Conservation (phyloP, 1,284 basidiomycete genomes). For the Cutaneotrichosporon sp. region DNA sequence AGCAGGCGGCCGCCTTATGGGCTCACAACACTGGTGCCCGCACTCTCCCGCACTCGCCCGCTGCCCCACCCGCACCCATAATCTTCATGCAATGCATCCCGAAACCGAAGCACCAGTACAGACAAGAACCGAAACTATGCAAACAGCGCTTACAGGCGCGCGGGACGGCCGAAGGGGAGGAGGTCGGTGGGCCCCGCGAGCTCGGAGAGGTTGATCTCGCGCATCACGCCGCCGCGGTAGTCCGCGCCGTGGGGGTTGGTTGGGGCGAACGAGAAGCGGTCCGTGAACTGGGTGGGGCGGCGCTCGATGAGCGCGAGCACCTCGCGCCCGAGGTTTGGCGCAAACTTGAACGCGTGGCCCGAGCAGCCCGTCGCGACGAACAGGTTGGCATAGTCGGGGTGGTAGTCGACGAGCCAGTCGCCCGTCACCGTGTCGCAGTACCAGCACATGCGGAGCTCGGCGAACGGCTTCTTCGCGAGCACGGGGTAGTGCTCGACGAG, state of each 20-base stretch:
- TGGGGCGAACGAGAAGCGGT: conserved; percentile 60
- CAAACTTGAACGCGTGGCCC: conserved; percentile 64
- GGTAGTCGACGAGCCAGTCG: conserved; percentile 58
- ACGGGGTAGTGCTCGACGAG: conserved; percentile 46
- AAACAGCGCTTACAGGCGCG: conserved; percentile 18
- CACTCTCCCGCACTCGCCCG: too few species aligned
- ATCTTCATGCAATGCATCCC: background rate
- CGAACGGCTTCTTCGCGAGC: conserved; percentile 49
- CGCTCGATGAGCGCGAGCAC: conserved; percentile 71
- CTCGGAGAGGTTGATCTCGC: conserved; percentile 25
- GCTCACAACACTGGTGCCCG: too few species aligned
- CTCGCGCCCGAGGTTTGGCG: conserved; percentile 75
- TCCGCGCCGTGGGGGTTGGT: conserved; percentile 38
- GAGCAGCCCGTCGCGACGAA: conserved; percentile 56
- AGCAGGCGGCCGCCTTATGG: too few species aligned
- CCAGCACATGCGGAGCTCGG: conserved; percentile 51
- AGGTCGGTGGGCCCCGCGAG: conserved; percentile 17
- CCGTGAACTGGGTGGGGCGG: conserved; percentile 49
- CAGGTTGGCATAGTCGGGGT: conserved; percentile 51
- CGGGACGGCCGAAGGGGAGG: conserved; percentile 13
- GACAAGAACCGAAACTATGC: background rate
- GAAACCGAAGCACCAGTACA: background rate
- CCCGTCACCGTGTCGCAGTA: conserved; percentile 55
- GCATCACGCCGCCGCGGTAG: conserved; percentile 36
- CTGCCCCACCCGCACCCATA: too few species aligned